These are phyloP conservation scores for Cicer chorassanicum DNA, from an alignment of 306 rosid species.

Conservation along the genomic window DNA sequence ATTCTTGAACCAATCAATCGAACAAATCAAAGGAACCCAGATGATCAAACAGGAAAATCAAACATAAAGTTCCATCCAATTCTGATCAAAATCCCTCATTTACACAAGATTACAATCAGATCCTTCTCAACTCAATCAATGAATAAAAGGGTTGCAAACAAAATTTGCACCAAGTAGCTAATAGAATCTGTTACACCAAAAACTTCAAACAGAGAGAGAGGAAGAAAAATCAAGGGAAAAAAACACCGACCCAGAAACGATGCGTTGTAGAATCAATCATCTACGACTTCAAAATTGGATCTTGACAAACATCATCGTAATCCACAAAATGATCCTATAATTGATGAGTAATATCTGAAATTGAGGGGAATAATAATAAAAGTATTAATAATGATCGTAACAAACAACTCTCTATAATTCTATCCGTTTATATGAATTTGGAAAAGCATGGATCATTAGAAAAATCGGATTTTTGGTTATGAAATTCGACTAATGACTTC, in stretches of 20 bases:
- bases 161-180: conserved; percentile 46
- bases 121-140: conserved; percentile 33
- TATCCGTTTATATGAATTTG: conserved; percentile 28
- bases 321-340: conserved; percentile 28
- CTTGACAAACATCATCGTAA: conserved; percentile 33
- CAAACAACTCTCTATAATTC: conserved; percentile 19
- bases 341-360: conserved; percentile 34
- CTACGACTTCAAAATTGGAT: conserved; percentile 45
- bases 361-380: conserved; percentile 4
- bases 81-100: conserved; percentile 47
- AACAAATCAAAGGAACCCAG: conserved; percentile 39
- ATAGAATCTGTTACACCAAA: conserved; percentile 33
- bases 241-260: conserved; percentile 53
- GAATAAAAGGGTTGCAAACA: conserved; percentile 4
- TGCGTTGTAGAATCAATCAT: conserved; percentile 40
- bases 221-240: conserved; percentile 24
- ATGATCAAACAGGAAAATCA: conserved; percentile 36
- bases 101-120: conserved; percentile 41
- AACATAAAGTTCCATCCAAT: conserved; percentile 39
- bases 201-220: conserved; percentile 29
- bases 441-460: conserved; percentile 28
- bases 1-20: conserved; percentile 37
- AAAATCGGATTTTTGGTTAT: conserved; percentile 4
- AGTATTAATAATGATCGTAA: neutral
- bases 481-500: conserved; percentile 25